A percentile compares a stretch with the other conserved stretches of the same genome.
phyloP scores from a whole-genome alignment of 1,139 yeast species.

The Sugiyamaella sp. region DNA sequence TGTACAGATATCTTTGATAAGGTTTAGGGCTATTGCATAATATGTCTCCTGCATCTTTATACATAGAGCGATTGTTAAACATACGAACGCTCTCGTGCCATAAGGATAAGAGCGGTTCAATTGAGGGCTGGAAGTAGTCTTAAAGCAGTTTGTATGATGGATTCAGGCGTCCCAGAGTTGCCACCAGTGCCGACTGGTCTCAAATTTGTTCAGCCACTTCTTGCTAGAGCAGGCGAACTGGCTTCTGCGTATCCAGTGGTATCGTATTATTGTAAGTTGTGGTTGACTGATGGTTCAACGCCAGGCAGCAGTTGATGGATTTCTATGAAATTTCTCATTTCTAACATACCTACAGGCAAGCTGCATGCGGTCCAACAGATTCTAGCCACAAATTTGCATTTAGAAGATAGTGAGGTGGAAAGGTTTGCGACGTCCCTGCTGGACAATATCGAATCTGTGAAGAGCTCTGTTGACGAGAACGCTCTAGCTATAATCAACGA shows the following conservation, averaged over 20 bases:
- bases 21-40: not conserved
- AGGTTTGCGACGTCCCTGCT: conserved; percentile 59
- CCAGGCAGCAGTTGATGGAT: too few relatives aligned
- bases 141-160: not conserved
- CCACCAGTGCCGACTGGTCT: conserved; percentile 34
- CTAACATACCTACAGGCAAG: conserved; percentile 8
- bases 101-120: too few relatives aligned
- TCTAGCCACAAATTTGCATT: conserved; percentile 59
- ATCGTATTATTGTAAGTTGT: conserved; percentile 56
- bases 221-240: conserved; percentile 57
- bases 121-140: too few relatives aligned
- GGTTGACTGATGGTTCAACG: too few relatives aligned
- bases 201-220: conserved; percentile 48
- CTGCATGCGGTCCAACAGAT: conserved; percentile 67
- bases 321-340: too few relatives aligned
- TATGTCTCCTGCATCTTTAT: too few relatives aligned
- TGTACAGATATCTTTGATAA: too few relatives aligned
- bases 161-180: not conserved
- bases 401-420: conserved; percentile 55
- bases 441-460: conserved; percentile 63
- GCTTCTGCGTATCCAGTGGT: conserved; percentile 54
- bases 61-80: too few relatives aligned
- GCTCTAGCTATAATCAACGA: conserved; percentile 52
- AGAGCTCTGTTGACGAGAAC: conserved; percentile 35
- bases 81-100: too few relatives aligned